Percentiles rank a stretch among this genome's conserved stretches.
These are phyloP conservation scores for Tricholoma hemisulphureum DNA, from an alignment of 768 basidiomycete genomes.

Conservation along the genomic window DNA sequence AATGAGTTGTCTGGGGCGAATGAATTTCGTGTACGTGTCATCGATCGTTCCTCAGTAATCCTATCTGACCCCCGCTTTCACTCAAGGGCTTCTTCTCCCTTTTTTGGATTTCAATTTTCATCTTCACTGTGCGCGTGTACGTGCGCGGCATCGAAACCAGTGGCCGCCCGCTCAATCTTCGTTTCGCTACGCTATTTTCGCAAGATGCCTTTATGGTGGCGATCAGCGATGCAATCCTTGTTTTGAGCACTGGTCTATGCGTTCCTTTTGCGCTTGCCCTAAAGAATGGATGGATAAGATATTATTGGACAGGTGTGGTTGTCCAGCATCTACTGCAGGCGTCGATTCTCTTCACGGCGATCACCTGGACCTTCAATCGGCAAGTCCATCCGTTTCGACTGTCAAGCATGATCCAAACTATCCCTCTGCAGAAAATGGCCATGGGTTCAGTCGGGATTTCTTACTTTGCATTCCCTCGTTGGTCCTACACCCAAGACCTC, in stretches of 20 bases:
- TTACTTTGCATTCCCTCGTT: conserved; percentile 83
- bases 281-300: conserved; percentile 75
- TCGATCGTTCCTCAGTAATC: background rate
- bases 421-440: conserved; percentile 77
- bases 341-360: conserved; percentile 62
- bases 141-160: conserved; percentile 72
- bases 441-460: conserved; percentile 93
- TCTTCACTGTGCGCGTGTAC: conserved; percentile 78
- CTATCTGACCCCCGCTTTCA: conserved; percentile 4
- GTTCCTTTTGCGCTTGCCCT: conserved; percentile 83
- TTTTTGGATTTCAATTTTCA: conserved; percentile 89
- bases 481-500: conserved; percentile 17
- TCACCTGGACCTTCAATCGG: conserved; percentile 92
- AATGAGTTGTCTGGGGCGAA: conserved; percentile 75
- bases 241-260: conserved; percentile 69
- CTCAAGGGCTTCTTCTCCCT: conserved; percentile 87
- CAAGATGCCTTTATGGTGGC: conserved; percentile 82
- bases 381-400: conserved; percentile 23
- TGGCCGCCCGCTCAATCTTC: conserved; percentile 74
- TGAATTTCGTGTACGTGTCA: conserved; percentile 70
- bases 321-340: conserved; percentile 85
- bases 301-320: conserved; percentile 71
- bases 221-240: conserved; percentile 79
- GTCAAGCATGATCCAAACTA: background rate
- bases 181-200: conserved; percentile 85